Evolutionary conservation across 257 asterid genomes (phyloP).

Genomic region (Coffea canephora): DNA sequence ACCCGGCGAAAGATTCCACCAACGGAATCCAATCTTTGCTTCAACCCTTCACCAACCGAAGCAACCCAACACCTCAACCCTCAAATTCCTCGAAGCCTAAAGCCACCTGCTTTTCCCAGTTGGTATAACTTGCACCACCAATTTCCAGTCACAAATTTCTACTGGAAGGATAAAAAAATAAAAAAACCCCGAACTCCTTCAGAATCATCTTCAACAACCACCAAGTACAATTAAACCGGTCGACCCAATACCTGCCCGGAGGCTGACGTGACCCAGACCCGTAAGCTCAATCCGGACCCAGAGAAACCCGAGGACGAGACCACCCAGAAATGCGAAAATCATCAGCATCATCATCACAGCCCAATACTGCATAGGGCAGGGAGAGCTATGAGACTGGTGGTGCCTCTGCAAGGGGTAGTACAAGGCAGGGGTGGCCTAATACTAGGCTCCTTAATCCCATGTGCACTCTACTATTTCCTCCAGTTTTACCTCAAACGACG

Average conservation of each 20-base stretch:
- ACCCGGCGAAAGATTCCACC: neutral
- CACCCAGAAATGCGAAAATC: slow-evolving; percentile 9
- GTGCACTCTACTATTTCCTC: slow-evolving; percentile 79
- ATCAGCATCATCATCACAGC: neutral
- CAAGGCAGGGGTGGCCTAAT: slow-evolving; percentile 89
- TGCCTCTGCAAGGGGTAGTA: slow-evolving; percentile 87
- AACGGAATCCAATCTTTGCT: slow-evolving; percentile 42
- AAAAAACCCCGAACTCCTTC: too few relatives aligned
- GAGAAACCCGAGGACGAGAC: slow-evolving; percentile 24
- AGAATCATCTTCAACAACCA: neutral
- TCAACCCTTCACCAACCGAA: slow-evolving; percentile 27
- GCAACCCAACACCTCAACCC: slow-evolving; percentile 33
- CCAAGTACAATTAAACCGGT: neutral
- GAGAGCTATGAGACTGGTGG: slow-evolving; percentile 78
- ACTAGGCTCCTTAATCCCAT: slow-evolving; percentile 88
- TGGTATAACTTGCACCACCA: too few relatives aligned
- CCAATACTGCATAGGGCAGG: too few relatives aligned
- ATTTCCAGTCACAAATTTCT: too few relatives aligned
- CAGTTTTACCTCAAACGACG: slow-evolving; percentile 77
- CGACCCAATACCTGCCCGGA: too few relatives aligned
- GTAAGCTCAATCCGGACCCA: slow-evolving; percentile 26
- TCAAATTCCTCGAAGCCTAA: slow-evolving; percentile 2
- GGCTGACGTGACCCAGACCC: slow-evolving; percentile 21
- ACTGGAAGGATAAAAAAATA: too few relatives aligned
- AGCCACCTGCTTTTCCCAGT: neutral